Evolutionary conservation across 78 protist genomes (phyloP).

Genomic region (Tieghemostelium lacteum): DNA sequence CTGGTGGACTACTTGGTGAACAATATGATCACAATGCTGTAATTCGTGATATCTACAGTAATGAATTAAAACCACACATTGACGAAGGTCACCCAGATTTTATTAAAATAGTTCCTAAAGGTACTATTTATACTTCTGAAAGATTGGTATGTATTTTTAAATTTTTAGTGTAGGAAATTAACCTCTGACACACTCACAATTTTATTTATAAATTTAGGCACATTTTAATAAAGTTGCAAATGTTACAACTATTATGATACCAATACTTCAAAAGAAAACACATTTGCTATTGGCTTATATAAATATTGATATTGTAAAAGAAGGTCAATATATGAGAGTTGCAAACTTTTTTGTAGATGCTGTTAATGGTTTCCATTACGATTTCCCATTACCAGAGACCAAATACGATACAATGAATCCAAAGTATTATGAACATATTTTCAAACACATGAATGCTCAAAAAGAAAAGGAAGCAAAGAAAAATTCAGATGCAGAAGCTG

Average conservation of each 20-base stretch:
- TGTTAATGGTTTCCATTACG: conserved; percentile 8
- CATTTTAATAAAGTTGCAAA: not conserved
- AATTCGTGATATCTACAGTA: conserved; percentile 8
- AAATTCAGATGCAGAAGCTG: too few species aligned
- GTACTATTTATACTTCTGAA: not conserved
- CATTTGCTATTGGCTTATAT: not conserved
- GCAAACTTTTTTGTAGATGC: conserved; percentile 5
- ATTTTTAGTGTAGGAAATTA: not conserved
- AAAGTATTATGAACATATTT: too few species aligned
- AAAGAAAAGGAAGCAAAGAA: too few species aligned
- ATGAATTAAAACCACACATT: conserved; percentile 4
- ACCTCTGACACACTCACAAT: not conserved
- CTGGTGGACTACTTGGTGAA: not conserved
- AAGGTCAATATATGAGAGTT: conserved; percentile 4
- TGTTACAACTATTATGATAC: conserved; percentile 2
- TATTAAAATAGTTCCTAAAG: not conserved
- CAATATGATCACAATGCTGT: not conserved
- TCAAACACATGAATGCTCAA: too few species aligned
- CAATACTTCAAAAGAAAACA: conserved; percentile 20
- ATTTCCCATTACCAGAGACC: not conserved
- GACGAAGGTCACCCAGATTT: conserved; percentile 15
- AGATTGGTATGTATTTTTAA: not conserved
- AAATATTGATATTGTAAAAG: conserved; percentile 18
- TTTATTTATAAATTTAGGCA: not conserved
- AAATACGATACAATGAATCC: not conserved